Evolutionary conservation across 108 stramenopile species (phyloP).

Genomic region (Nitzschia inconspicua): DNA sequence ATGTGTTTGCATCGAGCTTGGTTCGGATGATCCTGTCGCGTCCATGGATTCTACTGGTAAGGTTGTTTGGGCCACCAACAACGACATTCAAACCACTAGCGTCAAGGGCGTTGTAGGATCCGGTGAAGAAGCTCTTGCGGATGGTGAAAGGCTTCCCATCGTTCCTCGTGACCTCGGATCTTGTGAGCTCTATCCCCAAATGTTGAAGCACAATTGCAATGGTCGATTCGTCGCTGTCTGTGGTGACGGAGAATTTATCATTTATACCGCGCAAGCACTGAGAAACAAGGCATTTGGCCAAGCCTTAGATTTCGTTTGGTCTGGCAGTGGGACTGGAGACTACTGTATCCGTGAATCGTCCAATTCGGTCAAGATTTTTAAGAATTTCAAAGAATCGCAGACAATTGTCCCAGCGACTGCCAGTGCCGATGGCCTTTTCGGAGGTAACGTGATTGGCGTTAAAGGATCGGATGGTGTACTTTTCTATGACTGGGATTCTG

Average conservation of each 20-base stretch:
- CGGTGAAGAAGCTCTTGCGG: constrained; percentile 75
- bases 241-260: constrained; percentile 99
- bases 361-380: constrained; percentile 90
- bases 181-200: constrained; percentile 95
- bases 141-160: constrained; percentile 85
- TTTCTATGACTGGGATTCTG: constrained; percentile 97
- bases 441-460: constrained; percentile 92
- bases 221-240: constrained; percentile 97
- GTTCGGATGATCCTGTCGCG: constrained; percentile 97
- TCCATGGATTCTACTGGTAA: constrained; percentile 96
- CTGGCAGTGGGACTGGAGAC: constrained; percentile 93
- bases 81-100: constrained; percentile 92
- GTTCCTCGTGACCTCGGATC: constrained; percentile 90
- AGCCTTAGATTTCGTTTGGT: constrained; percentile 98
- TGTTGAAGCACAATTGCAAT: constrained; percentile 96
- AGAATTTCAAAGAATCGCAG: constrained; percentile 90
- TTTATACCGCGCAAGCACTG: constrained; percentile 97
- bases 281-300: constrained; percentile 98
- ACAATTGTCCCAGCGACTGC: constrained; percentile 86
- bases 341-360: constrained; percentile 96
- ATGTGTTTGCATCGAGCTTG: constrained; percentile 96
- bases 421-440: constrained; percentile 92
- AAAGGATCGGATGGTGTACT: constrained; percentile 90
- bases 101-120: constrained; percentile 84
- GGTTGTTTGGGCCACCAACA: constrained; percentile 96